Evolutionary conservation across 208 protist species (phyloP).

Genomic region (Endotrypanum monterogeii): DNA sequence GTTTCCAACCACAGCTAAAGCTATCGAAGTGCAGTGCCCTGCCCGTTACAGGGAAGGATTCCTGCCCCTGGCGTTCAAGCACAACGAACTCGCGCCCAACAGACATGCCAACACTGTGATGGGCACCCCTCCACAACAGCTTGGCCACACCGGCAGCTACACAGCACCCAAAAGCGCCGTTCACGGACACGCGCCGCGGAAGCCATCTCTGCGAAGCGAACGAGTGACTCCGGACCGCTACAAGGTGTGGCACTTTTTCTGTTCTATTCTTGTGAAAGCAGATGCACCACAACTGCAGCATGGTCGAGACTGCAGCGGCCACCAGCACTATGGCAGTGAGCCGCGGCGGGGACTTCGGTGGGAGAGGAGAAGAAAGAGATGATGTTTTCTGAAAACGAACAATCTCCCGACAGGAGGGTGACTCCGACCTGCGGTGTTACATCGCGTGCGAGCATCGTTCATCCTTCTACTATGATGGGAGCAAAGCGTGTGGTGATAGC

Average conservation of each 20-base stretch:
- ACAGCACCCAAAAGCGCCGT: slow-evolving; percentile 1
- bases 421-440: slow-evolving; percentile 24
- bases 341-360: neutral
- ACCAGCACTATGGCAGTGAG: neutral
- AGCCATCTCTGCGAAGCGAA: neutral
- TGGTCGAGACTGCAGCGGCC: neutral
- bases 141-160: neutral
- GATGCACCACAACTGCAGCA: neutral
- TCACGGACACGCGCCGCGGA: slow-evolving; percentile 4
- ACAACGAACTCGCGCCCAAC: neutral
- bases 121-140: too few relatives aligned
- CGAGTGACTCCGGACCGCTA: neutral
- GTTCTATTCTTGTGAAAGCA: slow-evolving; percentile 6
- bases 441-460: slow-evolving; percentile 20
- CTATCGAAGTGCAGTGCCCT: neutral
- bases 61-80: neutral
- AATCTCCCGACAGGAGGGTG: slow-evolving; percentile 13
- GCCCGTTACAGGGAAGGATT: neutral
- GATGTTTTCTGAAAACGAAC: slow-evolving; percentile 13
- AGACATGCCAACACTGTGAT: too few relatives aligned
- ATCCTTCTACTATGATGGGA: slow-evolving; percentile 24
- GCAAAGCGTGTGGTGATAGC: slow-evolving; percentile 16
- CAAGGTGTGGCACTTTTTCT: neutral
- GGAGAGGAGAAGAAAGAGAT: neutral
- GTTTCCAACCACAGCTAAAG: too few relatives aligned